These are phyloP conservation scores for Phytophthora citrophthora DNA, from an alignment of 352 stramenopile genomes.

Conservation along the genomic window DNA sequence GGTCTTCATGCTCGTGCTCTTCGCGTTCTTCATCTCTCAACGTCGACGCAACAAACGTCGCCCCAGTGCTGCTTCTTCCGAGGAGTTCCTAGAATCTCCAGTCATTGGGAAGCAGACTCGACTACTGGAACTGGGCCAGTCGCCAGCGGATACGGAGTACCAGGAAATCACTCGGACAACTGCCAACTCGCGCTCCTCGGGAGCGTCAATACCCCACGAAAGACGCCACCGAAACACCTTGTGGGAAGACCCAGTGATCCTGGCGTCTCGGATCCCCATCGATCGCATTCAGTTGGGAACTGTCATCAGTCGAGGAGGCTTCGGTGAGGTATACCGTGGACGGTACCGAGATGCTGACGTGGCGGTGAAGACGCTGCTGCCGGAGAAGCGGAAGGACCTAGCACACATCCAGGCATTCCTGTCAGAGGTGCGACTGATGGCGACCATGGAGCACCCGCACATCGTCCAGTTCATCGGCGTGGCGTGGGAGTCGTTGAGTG, in stretches of 20 bases:
- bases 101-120: constrained; percentile 16
- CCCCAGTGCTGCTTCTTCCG: constrained; percentile 9
- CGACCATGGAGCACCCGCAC: constrained; percentile 50
- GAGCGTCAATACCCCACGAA: constrained; percentile 7
- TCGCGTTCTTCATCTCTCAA: constrained; percentile 33
- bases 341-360: constrained; percentile 43
- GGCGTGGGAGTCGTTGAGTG: constrained; percentile 52
- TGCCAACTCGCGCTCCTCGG: constrained; percentile 22
- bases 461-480: constrained; percentile 57
- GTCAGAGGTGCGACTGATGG: constrained; percentile 47
- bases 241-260: constrained; percentile 47
- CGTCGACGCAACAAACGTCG: constrained; percentile 23
- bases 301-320: constrained; percentile 39
- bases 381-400: constrained; percentile 46
- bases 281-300: constrained; percentile 40
- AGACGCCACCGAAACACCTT: constrained; percentile 13
- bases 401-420: constrained; percentile 46
- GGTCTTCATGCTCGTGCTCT: constrained; percentile 32
- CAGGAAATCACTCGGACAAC: constrained; percentile 22
- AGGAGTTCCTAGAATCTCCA: constrained; percentile 23
- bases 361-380: constrained; percentile 48
- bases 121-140: constrained; percentile 9
- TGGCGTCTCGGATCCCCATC: constrained; percentile 45
- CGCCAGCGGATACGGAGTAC: constrained; percentile 21
- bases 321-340: constrained; percentile 46